Evolutionary conservation across 2,329 filamentous ascomycete genomes (phyloP).

Genomic region (Penicillium sp.): DNA sequence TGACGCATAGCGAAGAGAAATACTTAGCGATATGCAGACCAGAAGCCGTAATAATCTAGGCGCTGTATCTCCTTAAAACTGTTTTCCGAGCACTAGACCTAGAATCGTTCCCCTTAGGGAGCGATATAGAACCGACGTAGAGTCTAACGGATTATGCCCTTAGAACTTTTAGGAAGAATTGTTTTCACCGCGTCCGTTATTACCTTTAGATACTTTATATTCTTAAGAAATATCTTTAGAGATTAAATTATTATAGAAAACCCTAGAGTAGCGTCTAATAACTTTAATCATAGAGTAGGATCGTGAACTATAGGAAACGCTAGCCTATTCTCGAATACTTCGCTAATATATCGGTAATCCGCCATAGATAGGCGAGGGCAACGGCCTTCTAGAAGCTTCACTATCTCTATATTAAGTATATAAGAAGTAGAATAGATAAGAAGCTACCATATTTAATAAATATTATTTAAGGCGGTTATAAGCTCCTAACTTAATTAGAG

Average conservation of each 20-base stretch:
- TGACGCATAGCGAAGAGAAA: constrained; percentile 19
- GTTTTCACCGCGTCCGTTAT: constrained; percentile 15
- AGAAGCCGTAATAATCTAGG: constrained; percentile 1
- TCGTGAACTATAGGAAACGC: constrained; percentile 3
- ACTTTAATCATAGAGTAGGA: background rate
- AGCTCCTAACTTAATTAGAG: constrained; percentile 2
- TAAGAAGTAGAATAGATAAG: background rate
- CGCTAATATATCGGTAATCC: constrained; percentile 6
- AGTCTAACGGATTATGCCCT: constrained; percentile 10
- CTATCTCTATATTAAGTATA: constrained; percentile 4
- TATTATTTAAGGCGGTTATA: background rate
- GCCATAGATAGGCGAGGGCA: constrained; percentile 9
- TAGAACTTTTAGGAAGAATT: constrained; percentile 10
- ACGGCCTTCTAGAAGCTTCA: constrained; percentile 14
- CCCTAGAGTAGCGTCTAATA: constrained; percentile 2
- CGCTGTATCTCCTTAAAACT: background rate
- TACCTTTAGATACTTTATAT: constrained; percentile 17
- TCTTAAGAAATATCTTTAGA: constrained; percentile 12
- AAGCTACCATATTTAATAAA: constrained; percentile 4
- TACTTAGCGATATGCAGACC: constrained; percentile 14
- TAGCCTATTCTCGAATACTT: constrained; percentile 1
- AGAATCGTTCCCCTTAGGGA: background rate
- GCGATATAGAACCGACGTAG: constrained; percentile 8
- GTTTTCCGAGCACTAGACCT: constrained; percentile 9
- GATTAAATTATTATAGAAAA: constrained; percentile 13